Conservation (phyloP, 1,139 yeast species). For the Sugiyamaella novakii region DNA sequence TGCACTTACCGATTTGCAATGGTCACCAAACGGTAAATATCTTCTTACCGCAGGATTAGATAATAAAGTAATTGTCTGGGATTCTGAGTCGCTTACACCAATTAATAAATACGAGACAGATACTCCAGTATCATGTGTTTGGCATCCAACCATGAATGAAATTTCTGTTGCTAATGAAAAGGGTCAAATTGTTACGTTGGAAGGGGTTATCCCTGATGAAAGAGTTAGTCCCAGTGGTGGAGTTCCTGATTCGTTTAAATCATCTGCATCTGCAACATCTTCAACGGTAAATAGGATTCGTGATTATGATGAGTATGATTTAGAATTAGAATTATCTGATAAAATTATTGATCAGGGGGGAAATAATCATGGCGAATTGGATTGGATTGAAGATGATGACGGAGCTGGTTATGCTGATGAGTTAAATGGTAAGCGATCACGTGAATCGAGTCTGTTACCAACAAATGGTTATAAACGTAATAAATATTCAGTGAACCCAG, state of each 20-base stretch:
- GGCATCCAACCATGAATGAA: constrained; percentile 45
- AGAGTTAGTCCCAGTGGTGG: constrained; percentile 13
- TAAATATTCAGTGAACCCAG: constrained; percentile 11
- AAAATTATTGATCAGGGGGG: constrained; percentile 27
- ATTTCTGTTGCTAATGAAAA: constrained; percentile 39
- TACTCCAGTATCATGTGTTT: constrained; percentile 34
- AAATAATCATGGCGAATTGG: constrained; percentile 38
- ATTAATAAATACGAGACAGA: constrained; percentile 29
- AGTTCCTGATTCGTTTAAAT: not conserved
- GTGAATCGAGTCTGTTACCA: not conserved
- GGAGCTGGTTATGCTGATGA: constrained; percentile 49
- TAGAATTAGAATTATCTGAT: constrained; percentile 35
- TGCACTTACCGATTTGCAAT: constrained; percentile 53
- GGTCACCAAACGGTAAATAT: constrained; percentile 62
- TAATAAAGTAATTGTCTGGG: constrained; percentile 60
- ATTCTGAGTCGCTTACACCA: constrained; percentile 35
- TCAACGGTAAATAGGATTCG: constrained; percentile 3
- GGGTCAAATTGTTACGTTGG: constrained; percentile 40
- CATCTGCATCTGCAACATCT: not conserved
- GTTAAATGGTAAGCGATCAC: constrained; percentile 8
- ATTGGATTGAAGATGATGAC: constrained; percentile 60
- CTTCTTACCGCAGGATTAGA: constrained; percentile 58
- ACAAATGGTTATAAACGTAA: constrained; percentile 8
- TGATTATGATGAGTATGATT: constrained; percentile 23
- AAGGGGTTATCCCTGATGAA: constrained; percentile 22